phyloP scores from a whole-genome alignment of 164 flowering plant genomes.

The Vitis rotundifolia region DNA sequence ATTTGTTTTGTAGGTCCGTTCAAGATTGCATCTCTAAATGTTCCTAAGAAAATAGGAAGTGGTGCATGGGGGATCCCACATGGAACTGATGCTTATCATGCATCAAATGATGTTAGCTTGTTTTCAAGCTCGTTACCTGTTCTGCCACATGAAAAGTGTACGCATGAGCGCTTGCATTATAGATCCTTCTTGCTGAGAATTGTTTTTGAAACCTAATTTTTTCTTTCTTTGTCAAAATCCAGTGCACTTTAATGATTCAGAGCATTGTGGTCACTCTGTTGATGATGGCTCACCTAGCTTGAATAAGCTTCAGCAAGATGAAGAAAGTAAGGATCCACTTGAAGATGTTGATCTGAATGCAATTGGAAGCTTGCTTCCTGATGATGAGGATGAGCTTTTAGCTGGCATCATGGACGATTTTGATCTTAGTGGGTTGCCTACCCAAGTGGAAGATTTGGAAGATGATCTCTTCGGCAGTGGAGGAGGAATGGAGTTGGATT shows the following conservation, averaged over 20 bases:
- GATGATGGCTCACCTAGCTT: conserved; percentile 50
- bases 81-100: conserved; percentile 39
- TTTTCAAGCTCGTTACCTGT: conserved; percentile 97
- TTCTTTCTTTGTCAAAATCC: conserved; percentile 21
- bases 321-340: conserved; percentile 40
- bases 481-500: conserved; percentile 93
- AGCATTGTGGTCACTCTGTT: conserved; percentile 30
- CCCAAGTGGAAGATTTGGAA: conserved; percentile 85
- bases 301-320: conserved; percentile 36
- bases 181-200: neutral
- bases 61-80: conserved; percentile 55
- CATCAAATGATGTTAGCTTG: conserved; percentile 74
- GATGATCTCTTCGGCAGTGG: conserved; percentile 94
- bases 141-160: conserved; percentile 81
- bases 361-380: conserved; percentile 80
- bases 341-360: conserved; percentile 49
- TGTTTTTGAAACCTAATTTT: conserved; percentile 2
- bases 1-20: conserved; percentile 39
- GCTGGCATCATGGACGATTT: conserved; percentile 88
- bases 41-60: conserved; percentile 37
- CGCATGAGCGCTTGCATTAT: conserved; percentile 13
- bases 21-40: conserved; percentile 24
- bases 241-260: conserved; percentile 58
- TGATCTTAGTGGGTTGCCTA: conserved; percentile 75
- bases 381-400: conserved; percentile 89